A percentile compares a stretch with the other conserved stretches of the same genome.
These are phyloP conservation scores for Neurospora discreta DNA, from an alignment of 495 filamentous ascomycete genomes.

Conservation along the genomic window DNA sequence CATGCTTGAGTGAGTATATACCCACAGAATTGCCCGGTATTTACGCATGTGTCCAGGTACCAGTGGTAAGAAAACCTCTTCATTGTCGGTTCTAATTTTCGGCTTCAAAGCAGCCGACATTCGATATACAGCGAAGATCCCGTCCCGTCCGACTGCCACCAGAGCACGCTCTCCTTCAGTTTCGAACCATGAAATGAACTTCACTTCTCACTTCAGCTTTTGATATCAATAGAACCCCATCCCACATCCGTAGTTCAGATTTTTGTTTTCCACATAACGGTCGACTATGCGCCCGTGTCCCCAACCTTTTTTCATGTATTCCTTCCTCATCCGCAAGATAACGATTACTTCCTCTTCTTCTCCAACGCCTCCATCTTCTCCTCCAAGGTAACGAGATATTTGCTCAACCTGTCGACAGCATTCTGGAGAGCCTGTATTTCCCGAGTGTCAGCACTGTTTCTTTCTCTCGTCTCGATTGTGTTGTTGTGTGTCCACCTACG, in stretches of 20 bases:
- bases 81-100: neutral
- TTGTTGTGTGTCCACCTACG: constrained; percentile 43
- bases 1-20: neutral
- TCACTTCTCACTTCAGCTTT: neutral
- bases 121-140: neutral
- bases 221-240: neutral
- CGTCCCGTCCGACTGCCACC: neutral
- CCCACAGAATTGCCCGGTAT: neutral
- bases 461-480: neutral
- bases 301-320: neutral
- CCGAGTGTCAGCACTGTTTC: constrained; percentile 7
- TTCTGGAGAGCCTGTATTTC: constrained; percentile 65
- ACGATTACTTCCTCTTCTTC: constrained; percentile 33
- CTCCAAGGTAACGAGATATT: constrained; percentile 72
- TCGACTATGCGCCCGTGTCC: neutral
- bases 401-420: constrained; percentile 74
- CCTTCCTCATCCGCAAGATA: neutral
- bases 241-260: neutral
- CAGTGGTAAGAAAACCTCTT: neutral
- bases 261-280: neutral
- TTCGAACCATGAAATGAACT: neutral
- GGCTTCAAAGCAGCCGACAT: neutral
- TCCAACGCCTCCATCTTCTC: constrained; percentile 63
- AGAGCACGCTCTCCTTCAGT: neutral
- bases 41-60: neutral